Evolutionary conservation across 352 stramenopile genomes (phyloP).

Genomic region (Phytophthora parvispora): DNA sequence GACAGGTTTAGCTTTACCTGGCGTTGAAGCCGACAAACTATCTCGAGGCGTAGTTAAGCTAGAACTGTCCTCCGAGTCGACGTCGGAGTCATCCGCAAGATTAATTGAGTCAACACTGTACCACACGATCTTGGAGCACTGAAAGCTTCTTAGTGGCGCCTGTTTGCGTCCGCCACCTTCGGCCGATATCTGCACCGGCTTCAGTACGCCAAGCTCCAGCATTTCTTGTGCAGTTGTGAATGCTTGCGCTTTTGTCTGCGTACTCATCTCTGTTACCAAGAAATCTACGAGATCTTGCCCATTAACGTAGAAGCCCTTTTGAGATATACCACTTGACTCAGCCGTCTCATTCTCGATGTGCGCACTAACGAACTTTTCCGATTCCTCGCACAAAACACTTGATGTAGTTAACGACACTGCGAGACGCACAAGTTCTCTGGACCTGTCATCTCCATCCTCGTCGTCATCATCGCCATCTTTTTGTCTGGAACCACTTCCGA

Average conservation of each 20-base stretch:
- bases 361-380: constrained; percentile 67
- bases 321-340: constrained; percentile 43
- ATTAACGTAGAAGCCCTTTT: constrained; percentile 83
- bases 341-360: constrained; percentile 42
- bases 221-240: constrained; percentile 83
- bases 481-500: constrained; percentile 67
- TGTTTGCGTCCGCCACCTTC: constrained; percentile 24
- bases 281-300: constrained; percentile 83
- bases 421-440: constrained; percentile 67
- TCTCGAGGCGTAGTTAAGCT: constrained; percentile 37
- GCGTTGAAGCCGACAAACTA: constrained; percentile 18
- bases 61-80: constrained; percentile 72
- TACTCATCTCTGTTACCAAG: constrained; percentile 69
- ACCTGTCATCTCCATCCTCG: constrained; percentile 63
- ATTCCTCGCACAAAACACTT: constrained; percentile 67
- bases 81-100: constrained; percentile 74
- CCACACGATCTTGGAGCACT: constrained; percentile 84
- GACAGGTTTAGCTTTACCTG: constrained; percentile 27
- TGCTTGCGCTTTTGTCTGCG: constrained; percentile 66
- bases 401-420: constrained; percentile 81
- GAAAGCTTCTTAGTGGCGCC: constrained; percentile 54
- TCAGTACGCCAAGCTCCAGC: constrained; percentile 75
- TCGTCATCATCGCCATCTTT: constrained; percentile 55
- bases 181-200: constrained; percentile 40
- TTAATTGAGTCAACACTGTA: constrained; percentile 86